Evolutionary conservation across 2,329 filamentous ascomycete genomes (phyloP).

Genomic region (Colletotrichum spaethianum): DNA sequence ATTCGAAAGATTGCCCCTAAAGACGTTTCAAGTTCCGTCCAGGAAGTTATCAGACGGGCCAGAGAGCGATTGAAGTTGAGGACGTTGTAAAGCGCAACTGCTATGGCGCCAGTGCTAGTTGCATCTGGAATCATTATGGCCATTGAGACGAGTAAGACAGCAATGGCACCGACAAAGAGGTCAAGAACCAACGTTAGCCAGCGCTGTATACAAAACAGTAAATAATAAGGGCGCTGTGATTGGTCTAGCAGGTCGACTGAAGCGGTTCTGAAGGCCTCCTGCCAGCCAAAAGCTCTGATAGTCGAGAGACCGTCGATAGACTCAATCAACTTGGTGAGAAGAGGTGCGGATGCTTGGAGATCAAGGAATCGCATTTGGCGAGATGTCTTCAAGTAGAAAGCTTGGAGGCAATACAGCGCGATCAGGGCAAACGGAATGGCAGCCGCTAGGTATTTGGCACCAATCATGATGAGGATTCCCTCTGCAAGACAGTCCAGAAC

Average conservation of each 20-base stretch:
- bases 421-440: conserved; percentile 57
- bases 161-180: conserved; percentile 47
- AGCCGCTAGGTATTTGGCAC: conserved; percentile 61
- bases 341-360: conserved; percentile 65
- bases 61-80: conserved; percentile 48
- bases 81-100: conserved; percentile 50
- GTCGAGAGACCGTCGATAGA: conserved; percentile 49
- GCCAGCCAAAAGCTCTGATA: conserved; percentile 49
- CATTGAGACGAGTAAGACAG: conserved; percentile 42
- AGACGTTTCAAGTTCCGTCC: conserved; percentile 44
- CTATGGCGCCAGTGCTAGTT: conserved; percentile 42
- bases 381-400: conserved; percentile 62
- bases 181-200: conserved; percentile 66
- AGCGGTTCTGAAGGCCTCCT: conserved; percentile 7
- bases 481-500: conserved; percentile 15
- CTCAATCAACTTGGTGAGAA: conserved; percentile 59
- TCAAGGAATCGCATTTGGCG: conserved; percentile 70
- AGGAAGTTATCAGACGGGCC: conserved; percentile 43
- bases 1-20: conserved; percentile 45
- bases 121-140: conserved; percentile 23
- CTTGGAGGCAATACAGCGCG: conserved; percentile 47
- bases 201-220: conserved; percentile 63
- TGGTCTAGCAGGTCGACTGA: conserved; percentile 35
- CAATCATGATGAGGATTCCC: conserved; percentile 57
- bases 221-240: conserved; percentile 52